Base-by-base conservation (phyloP, 2,329 filamentous ascomycete species). In the Elsinoe fawcettii region DNA sequence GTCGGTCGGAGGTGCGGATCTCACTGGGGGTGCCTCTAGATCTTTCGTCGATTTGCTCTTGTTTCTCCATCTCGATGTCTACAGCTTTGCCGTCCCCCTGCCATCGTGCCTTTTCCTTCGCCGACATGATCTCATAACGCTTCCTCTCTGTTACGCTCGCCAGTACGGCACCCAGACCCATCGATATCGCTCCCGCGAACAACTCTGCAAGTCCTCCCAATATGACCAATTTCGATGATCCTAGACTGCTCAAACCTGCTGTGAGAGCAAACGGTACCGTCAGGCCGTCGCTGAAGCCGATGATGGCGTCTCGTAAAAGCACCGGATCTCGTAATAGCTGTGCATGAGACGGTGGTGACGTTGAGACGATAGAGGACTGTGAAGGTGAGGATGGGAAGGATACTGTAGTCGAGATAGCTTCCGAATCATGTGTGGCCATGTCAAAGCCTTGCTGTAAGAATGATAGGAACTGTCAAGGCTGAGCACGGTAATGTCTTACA, bases 191-290 rank as follows among this genome's bases (percentile, higher is more conserved):
- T 16, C 87, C 87, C 0, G 85, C 84, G 66, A 88, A 86, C 51
- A 90, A 77, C 73, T 90, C 87, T 3, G 87, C 87, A 27, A 88
- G 74, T 5, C 87, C 87, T 54, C 84, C 87, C 61, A 86, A 58
- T 47, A 74, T 68, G 51, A 73, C 71, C 20, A 74, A 58, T 22
- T 65, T 65, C 5, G 66, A 60, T 3, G 59, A 61, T 1, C 67
- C 67, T 4, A 70, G 60, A 64, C 78, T 79, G 1, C 82, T 84
- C 1, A 91, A 76, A 12, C 87, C 87, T 0, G 88, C 87, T 0
- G 86, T 90, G 36, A 91, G 75, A 14, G 87, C 87, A 63, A 91
- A 91, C 0, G 87, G 87, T 0, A 91, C 87, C 0, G 87, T 91
- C 63, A 91, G 77, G 14, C 87, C 87, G 66, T 91, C 87, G 0